These are phyloP conservation scores for Exophiala bonariae DNA, from an alignment of 2,329 filamentous ascomycete species.

Conservation along the genomic window DNA sequence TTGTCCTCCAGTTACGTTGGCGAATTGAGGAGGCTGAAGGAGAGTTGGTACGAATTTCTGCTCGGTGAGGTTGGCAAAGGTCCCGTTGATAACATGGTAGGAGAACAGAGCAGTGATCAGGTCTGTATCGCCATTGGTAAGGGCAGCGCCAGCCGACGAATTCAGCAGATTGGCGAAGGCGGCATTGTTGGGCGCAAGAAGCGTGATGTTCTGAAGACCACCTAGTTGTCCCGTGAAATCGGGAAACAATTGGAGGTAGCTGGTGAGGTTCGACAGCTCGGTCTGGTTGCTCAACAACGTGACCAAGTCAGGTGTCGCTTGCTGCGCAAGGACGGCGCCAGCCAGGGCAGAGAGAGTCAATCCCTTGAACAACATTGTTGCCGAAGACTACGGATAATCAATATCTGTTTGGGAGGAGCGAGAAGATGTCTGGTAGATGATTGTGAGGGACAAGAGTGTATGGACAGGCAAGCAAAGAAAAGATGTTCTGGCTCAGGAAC, in stretches of 20 bases:
- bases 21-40: constrained; percentile 52
- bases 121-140: constrained; percentile 11
- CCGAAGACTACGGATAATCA: background rate
- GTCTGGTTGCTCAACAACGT: constrained; percentile 14
- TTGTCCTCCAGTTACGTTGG: constrained; percentile 62
- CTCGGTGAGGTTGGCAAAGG: constrained; percentile 33
- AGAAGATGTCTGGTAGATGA: background rate
- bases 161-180: constrained; percentile 46
- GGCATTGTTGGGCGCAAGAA: constrained; percentile 58
- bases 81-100: constrained; percentile 62
- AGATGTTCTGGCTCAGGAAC: background rate
- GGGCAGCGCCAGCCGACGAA: constrained; percentile 32
- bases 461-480: constrained; percentile 1
- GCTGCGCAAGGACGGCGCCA: constrained; percentile 24
- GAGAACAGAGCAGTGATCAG: constrained; percentile 48
- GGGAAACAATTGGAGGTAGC: constrained; percentile 17
- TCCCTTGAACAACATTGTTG: constrained; percentile 29
- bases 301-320: constrained; percentile 11
- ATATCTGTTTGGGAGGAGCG: background rate
- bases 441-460: background rate
- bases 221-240: constrained; percentile 29
- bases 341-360: constrained; percentile 25
- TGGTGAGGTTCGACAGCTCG: constrained; percentile 25
- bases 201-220: constrained; percentile 52
- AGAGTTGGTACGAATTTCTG: constrained; percentile 49